These are phyloP conservation scores for Suillus decipiens DNA, from an alignment of 768 basidiomycete genomes.

Conservation along the genomic window DNA sequence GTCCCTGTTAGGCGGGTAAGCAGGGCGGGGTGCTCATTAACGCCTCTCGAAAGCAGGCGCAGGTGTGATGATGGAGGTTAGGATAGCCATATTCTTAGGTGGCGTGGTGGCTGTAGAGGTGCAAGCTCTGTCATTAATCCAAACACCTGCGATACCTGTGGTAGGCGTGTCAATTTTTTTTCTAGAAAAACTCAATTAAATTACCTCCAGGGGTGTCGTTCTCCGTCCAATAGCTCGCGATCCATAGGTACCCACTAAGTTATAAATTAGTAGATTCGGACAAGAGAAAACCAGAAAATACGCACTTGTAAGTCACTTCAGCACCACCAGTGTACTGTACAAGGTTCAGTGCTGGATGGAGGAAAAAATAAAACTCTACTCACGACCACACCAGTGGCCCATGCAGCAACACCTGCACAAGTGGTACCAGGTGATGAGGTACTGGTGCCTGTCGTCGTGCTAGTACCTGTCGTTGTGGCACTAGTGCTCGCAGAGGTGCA, in stretches of 20 bases:
- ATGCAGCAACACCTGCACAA: too few relatives aligned
- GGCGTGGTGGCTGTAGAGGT: constrained; percentile 12
- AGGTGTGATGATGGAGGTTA: constrained; percentile 1
- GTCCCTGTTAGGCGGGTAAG: neutral
- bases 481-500: too few relatives aligned
- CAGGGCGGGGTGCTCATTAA: neutral
- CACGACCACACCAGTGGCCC: too few relatives aligned
- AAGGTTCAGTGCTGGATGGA: too few relatives aligned
- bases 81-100: constrained; percentile 1
- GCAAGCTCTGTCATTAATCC: constrained; percentile 61
- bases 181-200: too few relatives aligned
- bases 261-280: neutral
- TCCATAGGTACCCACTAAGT: constrained; percentile 47
- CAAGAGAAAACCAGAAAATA: neutral
- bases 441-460: too few relatives aligned
- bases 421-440: too few relatives aligned
- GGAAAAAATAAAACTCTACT: too few relatives aligned
- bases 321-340: constrained; percentile 31
- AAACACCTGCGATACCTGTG: constrained; percentile 51
- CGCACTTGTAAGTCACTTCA: constrained; percentile 44
- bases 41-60: constrained; percentile 9
- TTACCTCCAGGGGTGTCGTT: constrained; percentile 36
- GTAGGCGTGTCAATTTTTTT: neutral
- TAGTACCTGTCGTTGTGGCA: too few relatives aligned
- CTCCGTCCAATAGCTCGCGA: constrained; percentile 47